Percentiles rank a stretch among this genome's conserved stretches.
Conservation (phyloP, 768 basidiomycete species). For the Lyophyllum semitale region DNA sequence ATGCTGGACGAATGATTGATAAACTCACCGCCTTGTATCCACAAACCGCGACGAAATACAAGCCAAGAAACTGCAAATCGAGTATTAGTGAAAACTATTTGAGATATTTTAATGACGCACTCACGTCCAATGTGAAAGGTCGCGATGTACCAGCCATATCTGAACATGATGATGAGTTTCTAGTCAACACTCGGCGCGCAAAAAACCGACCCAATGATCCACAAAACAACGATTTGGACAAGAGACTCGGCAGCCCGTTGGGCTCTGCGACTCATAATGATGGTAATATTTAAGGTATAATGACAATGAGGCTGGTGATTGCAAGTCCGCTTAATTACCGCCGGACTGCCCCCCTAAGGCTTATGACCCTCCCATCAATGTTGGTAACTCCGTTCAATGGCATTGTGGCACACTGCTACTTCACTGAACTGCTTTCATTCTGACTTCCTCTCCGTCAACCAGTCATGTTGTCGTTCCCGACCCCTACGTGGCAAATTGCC, state of each 20-base stretch:
- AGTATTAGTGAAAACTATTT: not conserved
- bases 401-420: not conserved
- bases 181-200: too few species aligned
- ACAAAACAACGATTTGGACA: slow-evolving; percentile 24
- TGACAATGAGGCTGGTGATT: not conserved
- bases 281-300: not conserved
- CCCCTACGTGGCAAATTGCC: slow-evolving; percentile 27
- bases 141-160: slow-evolving; percentile 36
- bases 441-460: not conserved
- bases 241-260: slow-evolving; percentile 13
- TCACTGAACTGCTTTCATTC: not conserved
- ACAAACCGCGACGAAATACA: slow-evolving; percentile 19
- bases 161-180: too few species aligned
- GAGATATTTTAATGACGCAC: not conserved
- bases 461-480: slow-evolving; percentile 35
- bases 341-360: too few species aligned
- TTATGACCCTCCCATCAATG: too few species aligned
- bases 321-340: not conserved
- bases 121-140: slow-evolving; percentile 33
- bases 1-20: not conserved
- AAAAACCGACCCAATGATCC: slow-evolving; percentile 27
- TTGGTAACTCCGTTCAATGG: not conserved
- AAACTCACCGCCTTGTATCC: slow-evolving; percentile 25
- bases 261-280: slow-evolving; percentile 6
- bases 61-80: slow-evolving; percentile 29